phyloP scores from a whole-genome alignment of 495 filamentous ascomycete genomes.

The Articulospora tetracladia region DNA sequence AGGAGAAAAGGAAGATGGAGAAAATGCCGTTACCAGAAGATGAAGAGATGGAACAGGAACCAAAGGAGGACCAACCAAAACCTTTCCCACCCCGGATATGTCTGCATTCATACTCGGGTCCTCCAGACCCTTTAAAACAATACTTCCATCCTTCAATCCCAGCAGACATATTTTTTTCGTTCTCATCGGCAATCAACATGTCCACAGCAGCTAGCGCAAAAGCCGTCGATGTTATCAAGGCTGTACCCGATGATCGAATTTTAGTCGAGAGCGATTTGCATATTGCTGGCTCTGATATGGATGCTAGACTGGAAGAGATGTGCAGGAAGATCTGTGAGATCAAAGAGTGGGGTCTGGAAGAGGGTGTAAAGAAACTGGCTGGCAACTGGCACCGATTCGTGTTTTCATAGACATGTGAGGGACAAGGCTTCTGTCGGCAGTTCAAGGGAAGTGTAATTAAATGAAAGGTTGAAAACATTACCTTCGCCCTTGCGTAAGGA shows the following conservation, averaged over 20 bases:
- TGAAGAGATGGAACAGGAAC: constrained; percentile 24
- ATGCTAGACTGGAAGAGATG: constrained; percentile 69
- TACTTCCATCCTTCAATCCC: constrained; percentile 75
- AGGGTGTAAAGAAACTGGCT: constrained; percentile 65
- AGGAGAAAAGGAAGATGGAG: constrained; percentile 48
- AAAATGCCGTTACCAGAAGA: constrained; percentile 32
- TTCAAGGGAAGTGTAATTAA: background rate
- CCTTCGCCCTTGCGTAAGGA: no score
- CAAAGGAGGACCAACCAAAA: constrained; percentile 16
- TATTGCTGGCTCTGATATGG: constrained; percentile 79
- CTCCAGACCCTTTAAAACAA: constrained; percentile 69
- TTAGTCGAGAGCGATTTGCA: constrained; percentile 92
- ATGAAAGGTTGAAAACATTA: no score
- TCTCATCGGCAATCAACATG: constrained; percentile 82
- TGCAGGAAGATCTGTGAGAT: constrained; percentile 67
- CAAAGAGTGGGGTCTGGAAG: constrained; percentile 71
- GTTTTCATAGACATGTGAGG: constrained; percentile 36
- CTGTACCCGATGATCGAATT: constrained; percentile 71
- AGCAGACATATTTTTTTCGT: constrained; percentile 79
- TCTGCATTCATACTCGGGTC: constrained; percentile 88
- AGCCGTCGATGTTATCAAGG: constrained; percentile 62
- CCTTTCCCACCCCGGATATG: constrained; percentile 90
- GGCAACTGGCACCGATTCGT: constrained; percentile 80
- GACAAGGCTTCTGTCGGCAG: background rate
- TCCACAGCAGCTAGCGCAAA: constrained; percentile 48